Percentiles rank a stretch among this genome's conserved stretches.
Evolutionary conservation across 306 rosid genomes (phyloP).

Genomic region (Myrica gale): DNA sequence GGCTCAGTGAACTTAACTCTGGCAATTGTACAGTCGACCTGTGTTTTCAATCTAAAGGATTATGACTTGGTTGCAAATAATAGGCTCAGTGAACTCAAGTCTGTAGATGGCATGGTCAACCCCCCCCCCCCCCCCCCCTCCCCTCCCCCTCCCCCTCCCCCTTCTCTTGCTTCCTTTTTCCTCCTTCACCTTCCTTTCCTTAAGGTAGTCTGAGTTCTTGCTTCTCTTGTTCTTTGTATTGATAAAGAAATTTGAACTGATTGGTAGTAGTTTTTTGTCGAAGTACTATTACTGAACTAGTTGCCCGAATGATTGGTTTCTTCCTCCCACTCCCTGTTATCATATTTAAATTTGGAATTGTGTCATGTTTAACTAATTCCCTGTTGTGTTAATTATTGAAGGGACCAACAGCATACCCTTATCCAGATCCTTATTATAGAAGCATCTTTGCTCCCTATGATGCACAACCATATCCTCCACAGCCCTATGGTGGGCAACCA

Average conservation of each 20-base stretch:
- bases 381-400: slow-evolving; percentile 37
- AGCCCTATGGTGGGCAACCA: slow-evolving; percentile 83
- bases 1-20: background rate
- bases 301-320: slow-evolving; percentile 1
- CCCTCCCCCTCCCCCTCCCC: no score
- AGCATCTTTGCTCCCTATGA: slow-evolving; percentile 95
- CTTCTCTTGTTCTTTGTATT: no score
- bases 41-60: no score
- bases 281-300: slow-evolving; percentile 11
- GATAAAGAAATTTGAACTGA: no score
- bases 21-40: no score
- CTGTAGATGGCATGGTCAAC: background rate
- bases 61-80: background rate
- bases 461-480: slow-evolving; percentile 73
- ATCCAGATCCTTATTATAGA: slow-evolving; percentile 93
- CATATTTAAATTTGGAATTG: slow-evolving; percentile 4
- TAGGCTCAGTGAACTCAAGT: background rate
- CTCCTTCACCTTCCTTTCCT: background rate
- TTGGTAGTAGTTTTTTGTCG: background rate
- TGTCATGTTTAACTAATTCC: slow-evolving; percentile 28
- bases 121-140: background rate
- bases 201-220: background rate
- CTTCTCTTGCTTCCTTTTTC: no score
- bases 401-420: slow-evolving; percentile 81
- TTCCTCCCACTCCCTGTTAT: background rate